Percentiles rank a stretch among this genome's conserved stretches.
Evolutionary conservation across 1,284 basidiomycete species (phyloP).

Genomic region (Melampsora americana): DNA sequence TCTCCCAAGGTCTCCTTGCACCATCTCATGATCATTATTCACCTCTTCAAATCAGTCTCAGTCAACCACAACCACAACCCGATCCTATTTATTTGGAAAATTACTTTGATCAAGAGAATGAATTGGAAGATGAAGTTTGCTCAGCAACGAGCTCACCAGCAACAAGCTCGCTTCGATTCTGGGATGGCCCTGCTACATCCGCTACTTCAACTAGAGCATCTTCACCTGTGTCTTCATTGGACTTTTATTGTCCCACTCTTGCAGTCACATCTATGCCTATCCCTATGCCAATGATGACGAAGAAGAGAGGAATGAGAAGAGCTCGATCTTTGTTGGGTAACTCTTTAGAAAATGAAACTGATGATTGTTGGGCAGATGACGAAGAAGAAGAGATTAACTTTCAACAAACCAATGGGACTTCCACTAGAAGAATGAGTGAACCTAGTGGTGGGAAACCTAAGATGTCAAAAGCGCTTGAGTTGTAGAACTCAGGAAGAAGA

Average conservation of each 20-base stretch:
- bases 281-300: background rate
- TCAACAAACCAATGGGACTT: background rate
- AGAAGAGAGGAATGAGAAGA: slow-evolving; percentile 2
- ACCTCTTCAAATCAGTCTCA: background rate
- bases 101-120: background rate
- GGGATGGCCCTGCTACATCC: slow-evolving; percentile 1
- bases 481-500: background rate
- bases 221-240: slow-evolving; percentile 29
- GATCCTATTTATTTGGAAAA: background rate
- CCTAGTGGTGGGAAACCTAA: slow-evolving; percentile 5
- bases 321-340: background rate
- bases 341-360: background rate
- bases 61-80: background rate
- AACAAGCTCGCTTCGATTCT: background rate
- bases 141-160: background rate
- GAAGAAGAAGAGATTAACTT: background rate
- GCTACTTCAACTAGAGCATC: slow-evolving; percentile 29
- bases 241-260: background rate
- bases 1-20: slow-evolving; percentile 5
- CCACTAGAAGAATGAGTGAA: background rate
- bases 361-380: slow-evolving; percentile 10
- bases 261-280: background rate
- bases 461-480: background rate
- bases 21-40: slow-evolving; percentile 1
- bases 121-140: background rate